Evolutionary conservation across 768 basidiomycete genomes (phyloP).

Genomic region (Auriscalpium vulgare): DNA sequence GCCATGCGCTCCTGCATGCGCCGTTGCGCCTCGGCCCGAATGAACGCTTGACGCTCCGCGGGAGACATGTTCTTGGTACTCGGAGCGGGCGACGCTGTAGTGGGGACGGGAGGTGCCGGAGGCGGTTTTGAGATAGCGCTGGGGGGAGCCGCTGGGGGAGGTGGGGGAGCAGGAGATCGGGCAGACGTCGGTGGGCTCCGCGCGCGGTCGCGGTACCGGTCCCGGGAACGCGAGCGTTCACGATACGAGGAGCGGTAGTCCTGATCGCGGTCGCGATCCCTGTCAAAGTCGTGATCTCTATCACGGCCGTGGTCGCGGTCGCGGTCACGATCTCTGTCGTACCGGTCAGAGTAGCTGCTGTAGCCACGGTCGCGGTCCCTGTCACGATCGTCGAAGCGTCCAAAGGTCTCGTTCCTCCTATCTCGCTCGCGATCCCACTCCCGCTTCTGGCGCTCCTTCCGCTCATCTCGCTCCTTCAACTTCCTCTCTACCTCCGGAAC

Average conservation of each 20-base stretch:
- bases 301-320: conserved; percentile 32
- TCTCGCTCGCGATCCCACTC: conserved; percentile 78
- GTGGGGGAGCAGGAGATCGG: conserved; percentile 41
- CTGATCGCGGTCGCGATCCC: conserved; percentile 29
- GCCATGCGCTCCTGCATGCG: conserved; percentile 81
- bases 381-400: conserved; percentile 50
- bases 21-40: conserved; percentile 71
- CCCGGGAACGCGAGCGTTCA: conserved; percentile 16
- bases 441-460: conserved; percentile 68
- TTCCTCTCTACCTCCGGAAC: conserved; percentile 86
- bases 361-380: conserved; percentile 22
- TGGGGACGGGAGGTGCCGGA: conserved; percentile 43
- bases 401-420: conserved; percentile 73
- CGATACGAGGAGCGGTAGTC: conserved; percentile 34
- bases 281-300: conserved; percentile 24
- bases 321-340: conserved; percentile 35
- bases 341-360: conserved; percentile 23
- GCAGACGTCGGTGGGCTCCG: conserved; percentile 28
- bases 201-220: conserved; percentile 24
- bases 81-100: conserved; percentile 47
- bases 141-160: conserved; percentile 39
- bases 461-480: conserved; percentile 70
- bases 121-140: conserved; percentile 33
- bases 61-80: conserved; percentile 73
- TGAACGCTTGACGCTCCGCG: conserved; percentile 73